Percentiles rank a stretch among this genome's conserved stretches.
These are phyloP conservation scores for Gossypium trilobum DNA, from an alignment of 441 rosid species.

Conservation along the genomic window DNA sequence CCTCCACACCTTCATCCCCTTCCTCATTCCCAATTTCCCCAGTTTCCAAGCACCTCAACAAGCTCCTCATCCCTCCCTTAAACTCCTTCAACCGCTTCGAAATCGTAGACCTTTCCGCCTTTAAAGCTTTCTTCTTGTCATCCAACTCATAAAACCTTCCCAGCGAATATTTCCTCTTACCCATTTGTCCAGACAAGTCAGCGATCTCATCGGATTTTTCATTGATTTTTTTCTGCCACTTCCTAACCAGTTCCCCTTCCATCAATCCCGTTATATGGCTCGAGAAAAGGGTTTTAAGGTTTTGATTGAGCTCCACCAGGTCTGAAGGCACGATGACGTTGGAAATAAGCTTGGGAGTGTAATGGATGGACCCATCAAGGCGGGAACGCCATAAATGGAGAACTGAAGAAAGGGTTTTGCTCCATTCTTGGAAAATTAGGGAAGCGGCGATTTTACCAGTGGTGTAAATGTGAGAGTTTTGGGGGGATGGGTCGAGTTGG, in stretches of 20 bases:
- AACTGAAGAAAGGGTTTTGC: constrained; percentile 36
- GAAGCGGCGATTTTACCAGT: constrained; percentile 24
- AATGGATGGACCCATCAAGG: constrained; percentile 30
- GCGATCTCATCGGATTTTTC: constrained; percentile 29
- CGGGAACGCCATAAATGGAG: constrained; percentile 41
- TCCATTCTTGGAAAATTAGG: constrained; percentile 39
- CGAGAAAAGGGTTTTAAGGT: constrained; percentile 27
- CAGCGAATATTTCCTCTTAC: not conserved
- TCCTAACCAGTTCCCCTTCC: constrained; percentile 31
- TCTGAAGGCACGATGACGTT: constrained; percentile 36
- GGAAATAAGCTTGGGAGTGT: constrained; percentile 28
- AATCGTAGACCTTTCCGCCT: constrained; percentile 30
- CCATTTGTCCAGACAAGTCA: constrained; percentile 13
- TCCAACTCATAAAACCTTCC: constrained; percentile 14
- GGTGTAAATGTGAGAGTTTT: not conserved
- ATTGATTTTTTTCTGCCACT: constrained; percentile 29
- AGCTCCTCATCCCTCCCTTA: constrained; percentile 34
- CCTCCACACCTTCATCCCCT: constrained; percentile 18
- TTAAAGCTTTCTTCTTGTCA: constrained; percentile 24
- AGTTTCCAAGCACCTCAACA: constrained; percentile 32
- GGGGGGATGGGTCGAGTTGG: constrained; percentile 16
- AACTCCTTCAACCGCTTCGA: constrained; percentile 42
- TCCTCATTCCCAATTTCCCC: not conserved
- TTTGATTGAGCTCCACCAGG: constrained; percentile 27
- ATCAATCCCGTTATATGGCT: constrained; percentile 25